These are phyloP conservation scores for Ramaria rubella DNA, from an alignment of 768 basidiomycete genomes.

Conservation along the genomic window DNA sequence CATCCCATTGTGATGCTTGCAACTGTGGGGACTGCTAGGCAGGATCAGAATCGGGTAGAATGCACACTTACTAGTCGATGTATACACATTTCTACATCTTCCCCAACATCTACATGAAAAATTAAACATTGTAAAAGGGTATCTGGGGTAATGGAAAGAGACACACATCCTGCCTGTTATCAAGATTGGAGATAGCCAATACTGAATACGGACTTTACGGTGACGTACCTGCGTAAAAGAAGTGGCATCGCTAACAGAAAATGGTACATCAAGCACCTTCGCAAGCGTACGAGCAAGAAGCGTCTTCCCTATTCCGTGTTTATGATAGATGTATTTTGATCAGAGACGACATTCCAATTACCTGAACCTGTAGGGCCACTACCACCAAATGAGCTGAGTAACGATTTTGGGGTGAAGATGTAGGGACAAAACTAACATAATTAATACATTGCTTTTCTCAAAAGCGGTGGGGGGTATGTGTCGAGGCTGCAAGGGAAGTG, in stretches of 20 bases:
- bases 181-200: not conserved
- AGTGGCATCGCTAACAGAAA: slow-evolving; percentile 90
- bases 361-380: slow-evolving; percentile 83
- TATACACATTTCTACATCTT: slow-evolving; percentile 91
- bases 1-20: slow-evolving; percentile 88
- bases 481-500: slow-evolving; percentile 34
- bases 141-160: not conserved
- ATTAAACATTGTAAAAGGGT: slow-evolving; percentile 9
- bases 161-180: slow-evolving; percentile 64
- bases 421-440: slow-evolving; percentile 72
- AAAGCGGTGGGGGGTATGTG: slow-evolving; percentile 48
- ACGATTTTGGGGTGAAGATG: slow-evolving; percentile 21
- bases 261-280: slow-evolving; percentile 85
- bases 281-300: slow-evolving; percentile 89
- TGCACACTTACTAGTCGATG: slow-evolving; percentile 58
- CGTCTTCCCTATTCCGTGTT: slow-evolving; percentile 62
- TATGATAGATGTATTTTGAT: not conserved
- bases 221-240: slow-evolving; percentile 77
- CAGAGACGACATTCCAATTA: slow-evolving; percentile 24
- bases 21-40: slow-evolving; percentile 38
- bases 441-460: slow-evolving; percentile 94
- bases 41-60: not conserved
- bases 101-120: slow-evolving; percentile 70
- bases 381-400: slow-evolving; percentile 1
- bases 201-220: slow-evolving; percentile 4